Evolutionary conservation across 1,284 basidiomycete species (phyloP), one percentile per base, ranked within the genome.

Genomic region (Trichosporon asahii): DNA sequence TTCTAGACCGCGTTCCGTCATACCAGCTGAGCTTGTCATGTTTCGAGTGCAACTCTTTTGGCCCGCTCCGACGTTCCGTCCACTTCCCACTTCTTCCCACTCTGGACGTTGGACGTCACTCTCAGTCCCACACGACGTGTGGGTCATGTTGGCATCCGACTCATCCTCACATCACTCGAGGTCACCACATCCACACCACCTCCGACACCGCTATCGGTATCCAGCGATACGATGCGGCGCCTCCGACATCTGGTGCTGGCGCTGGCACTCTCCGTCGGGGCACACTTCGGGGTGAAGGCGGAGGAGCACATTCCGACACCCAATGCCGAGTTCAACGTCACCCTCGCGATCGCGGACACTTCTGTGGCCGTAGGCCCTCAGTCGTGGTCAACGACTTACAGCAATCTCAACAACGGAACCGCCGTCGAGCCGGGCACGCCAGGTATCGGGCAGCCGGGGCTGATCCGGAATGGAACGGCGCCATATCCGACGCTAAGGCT

Each of bases 11-110:
- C 44, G 18, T 46, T 46, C 44, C 44, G 44, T 46, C 44, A 46
- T 53, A 11, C 18, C 49, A 23, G 49, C 23, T 9, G 49, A 53
- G 15, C 49, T n/a, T 18, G 49, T 53, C 49, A 53, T 53, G 49
- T 53, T 53, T 53, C 49, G 49, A 53, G 49, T 53, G 49, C 49
- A 53, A 53, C 49, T 53, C 49, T 53, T 53, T 53, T 53, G 49
- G 49, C 49, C 49, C 49, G 49, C 49, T 53, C 49, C 49, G 49
- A 21, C 49, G 49, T 53, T 18, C 49, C 49, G 21, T 7, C 49
- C 11, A 6, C 31, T 33, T 33, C 31, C 31, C 31, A 33, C 9
- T 21, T 23, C 6, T 53, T 53, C 49, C 49, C 49, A 53, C 49
- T 53, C 40, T 9, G 31, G 40, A 3, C 11, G 31, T 33, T 6